These are phyloP conservation scores for Bipolaris bicolor DNA, from an alignment of 2,329 filamentous ascomycete species.

Conservation along the genomic window DNA sequence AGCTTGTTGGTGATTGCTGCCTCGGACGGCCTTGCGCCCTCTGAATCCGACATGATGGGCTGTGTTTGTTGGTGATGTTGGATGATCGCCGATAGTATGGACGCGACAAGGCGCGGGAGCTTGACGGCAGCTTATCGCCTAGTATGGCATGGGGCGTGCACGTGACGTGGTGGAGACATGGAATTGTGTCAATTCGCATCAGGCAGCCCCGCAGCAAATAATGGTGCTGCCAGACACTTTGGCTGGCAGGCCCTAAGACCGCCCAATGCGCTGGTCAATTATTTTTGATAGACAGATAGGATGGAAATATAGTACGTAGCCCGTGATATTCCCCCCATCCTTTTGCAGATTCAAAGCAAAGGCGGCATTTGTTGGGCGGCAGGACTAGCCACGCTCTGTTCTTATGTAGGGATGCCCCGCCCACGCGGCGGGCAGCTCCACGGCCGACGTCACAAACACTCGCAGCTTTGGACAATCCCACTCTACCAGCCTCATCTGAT, in stretches of 20 bases:
- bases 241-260: neutral
- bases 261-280: neutral
- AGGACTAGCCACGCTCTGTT: neutral
- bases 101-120: slow-evolving; percentile 11
- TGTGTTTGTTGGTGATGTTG: slow-evolving; percentile 15
- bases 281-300: too few species aligned
- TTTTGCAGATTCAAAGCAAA: neutral
- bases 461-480: slow-evolving; percentile 13
- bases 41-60: slow-evolving; percentile 43
- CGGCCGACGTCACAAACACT: slow-evolving; percentile 34
- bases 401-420: neutral
- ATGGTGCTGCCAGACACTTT: neutral
- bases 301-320: too few species aligned
- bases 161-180: slow-evolving; percentile 18
- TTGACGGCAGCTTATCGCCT: neutral
- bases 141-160: neutral
- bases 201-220: neutral
- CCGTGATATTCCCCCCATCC: neutral
- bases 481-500: slow-evolving; percentile 9
- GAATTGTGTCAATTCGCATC: slow-evolving; percentile 15
- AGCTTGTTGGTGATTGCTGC: slow-evolving; percentile 49
- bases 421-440: slow-evolving; percentile 9
- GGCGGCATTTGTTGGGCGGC: neutral
- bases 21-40: slow-evolving; percentile 42
- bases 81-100: slow-evolving; percentile 5